Evolutionary conservation across 306 rosid genomes (phyloP).

Genomic region (Geum urbanum): DNA sequence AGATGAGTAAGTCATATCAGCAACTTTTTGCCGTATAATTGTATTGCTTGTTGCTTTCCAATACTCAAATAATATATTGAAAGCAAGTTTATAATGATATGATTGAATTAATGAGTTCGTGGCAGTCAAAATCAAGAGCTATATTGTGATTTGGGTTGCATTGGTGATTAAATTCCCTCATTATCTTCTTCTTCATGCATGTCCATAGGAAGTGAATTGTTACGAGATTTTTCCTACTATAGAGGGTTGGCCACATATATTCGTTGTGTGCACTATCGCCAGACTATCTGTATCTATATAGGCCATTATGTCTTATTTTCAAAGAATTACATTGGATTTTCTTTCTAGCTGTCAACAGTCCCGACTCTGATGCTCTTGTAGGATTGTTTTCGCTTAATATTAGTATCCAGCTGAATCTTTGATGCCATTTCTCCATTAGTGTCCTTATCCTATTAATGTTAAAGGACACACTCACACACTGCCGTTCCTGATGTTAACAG

Average conservation of each 20-base stretch:
- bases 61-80: neutral
- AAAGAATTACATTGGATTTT: neutral
- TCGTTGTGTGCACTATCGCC: neutral
- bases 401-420: slow-evolving; percentile 18
- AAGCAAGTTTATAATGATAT: neutral
- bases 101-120: neutral
- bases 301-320: slow-evolving; percentile 1
- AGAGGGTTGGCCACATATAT: slow-evolving; percentile 1
- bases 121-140: slow-evolving; percentile 20
- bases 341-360: slow-evolving; percentile 9
- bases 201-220: slow-evolving; percentile 14
- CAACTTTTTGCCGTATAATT: neutral
- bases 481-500: slow-evolving; percentile 38
- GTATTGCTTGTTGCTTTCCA: neutral
- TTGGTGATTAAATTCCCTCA: slow-evolving; percentile 13
- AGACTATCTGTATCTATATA: slow-evolving; percentile 9
- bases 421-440: slow-evolving; percentile 30
- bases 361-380: slow-evolving; percentile 3
- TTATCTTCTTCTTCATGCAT: slow-evolving; percentile 24
- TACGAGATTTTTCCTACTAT: neutral
- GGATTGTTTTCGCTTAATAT: neutral
- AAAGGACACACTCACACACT: slow-evolving; percentile 13
- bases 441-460: slow-evolving; percentile 27
- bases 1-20: slow-evolving; percentile 35
- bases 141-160: slow-evolving; percentile 11